Base-by-base conservation (phyloP, 306 rosid genomes). In the Cicer bijugum region DNA sequence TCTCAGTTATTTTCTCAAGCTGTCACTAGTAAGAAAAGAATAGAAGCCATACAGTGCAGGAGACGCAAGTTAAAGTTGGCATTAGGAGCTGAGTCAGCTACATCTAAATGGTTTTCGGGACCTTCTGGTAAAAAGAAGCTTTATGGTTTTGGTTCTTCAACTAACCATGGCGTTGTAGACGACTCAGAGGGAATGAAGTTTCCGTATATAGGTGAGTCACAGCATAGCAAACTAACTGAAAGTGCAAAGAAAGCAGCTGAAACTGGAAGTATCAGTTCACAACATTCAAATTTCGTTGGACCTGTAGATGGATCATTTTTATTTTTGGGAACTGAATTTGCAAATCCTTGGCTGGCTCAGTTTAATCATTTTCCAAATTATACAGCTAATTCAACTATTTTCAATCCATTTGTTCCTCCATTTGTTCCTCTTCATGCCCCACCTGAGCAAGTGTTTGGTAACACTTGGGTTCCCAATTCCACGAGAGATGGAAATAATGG, bases 71-170 rank as follows among this genome's bases (percentile, higher is more conserved):
- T 66, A 51, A 90, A 82, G 50, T 46, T 77, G 67, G 69, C 84
- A 23, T 76, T 74, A 59, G 88, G 85, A 59, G 57, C 11, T 37
- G 84, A 79, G 57, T 64, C 86, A 53, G 83, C 86, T 58, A 84
- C 81, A 72, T 68, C 86, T 69, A 81, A 69, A 42, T 82, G 82
- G 86, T 62, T 33, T 72, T 74, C 64, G 35, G 90, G 86, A 70
- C 79, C 82, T 73, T 85, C 75, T 47, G 83, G 59, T 70, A 85
- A 66, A 76, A 92, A 77, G 82, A 86, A 87, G 82, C 78, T 55
- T 56, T 10, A 16, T 71, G 48, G 42, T 65, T 69, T 72, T 6
- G 80, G 61, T 79, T 51, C 78, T 77, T 82, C 86, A 42, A 45
- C 72, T 82, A 55, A 67, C 76, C 8, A 69, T 61, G 69, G 38